A percentile compares a stretch with the other conserved stretches of the same genome.
Evolutionary conservation across 805 yeast genomes (phyloP).

Genomic region (Soucietia sequanensis): DNA sequence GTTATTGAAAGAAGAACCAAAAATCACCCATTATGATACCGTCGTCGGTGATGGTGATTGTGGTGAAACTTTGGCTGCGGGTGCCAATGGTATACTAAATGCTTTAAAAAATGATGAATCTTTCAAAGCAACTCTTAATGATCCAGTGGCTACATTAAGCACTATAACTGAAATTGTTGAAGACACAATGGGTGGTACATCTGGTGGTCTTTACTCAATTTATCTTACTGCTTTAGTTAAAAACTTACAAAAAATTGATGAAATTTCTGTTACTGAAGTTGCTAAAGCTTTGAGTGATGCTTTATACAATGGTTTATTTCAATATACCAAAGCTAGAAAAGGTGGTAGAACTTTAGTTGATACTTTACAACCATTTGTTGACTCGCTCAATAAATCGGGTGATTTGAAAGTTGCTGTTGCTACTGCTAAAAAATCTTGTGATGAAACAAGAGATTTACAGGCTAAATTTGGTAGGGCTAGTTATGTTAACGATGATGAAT

Average conservation of each 20-base stretch:
- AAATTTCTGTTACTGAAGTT: conserved; percentile 32
- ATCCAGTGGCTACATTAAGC: conserved; percentile 59
- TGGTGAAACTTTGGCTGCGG: conserved; percentile 85
- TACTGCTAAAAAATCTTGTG: conserved; percentile 76
- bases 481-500: conserved; percentile 68
- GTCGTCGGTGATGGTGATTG: conserved; percentile 97
- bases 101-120: conserved; percentile 43
- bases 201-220: conserved; percentile 90
- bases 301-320: conserved; percentile 64
- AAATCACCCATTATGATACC: conserved; percentile 81
- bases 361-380: conserved; percentile 84
- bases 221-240: conserved; percentile 74
- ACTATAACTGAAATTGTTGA: conserved; percentile 82
- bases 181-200: conserved; percentile 95
- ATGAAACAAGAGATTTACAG: conserved; percentile 65
- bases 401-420: conserved; percentile 60
- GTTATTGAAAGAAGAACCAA: conserved; percentile 56
- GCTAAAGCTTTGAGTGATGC: conserved; percentile 57
- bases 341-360: conserved; percentile 92
- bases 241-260: conserved; percentile 37
- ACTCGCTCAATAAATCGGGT: conserved; percentile 48
- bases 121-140: conserved; percentile 29
- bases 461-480: conserved; percentile 95
- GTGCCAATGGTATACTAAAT: conserved; percentile 68
- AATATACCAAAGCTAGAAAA: conserved; percentile 82